phyloP scores from a whole-genome alignment of 2,329 filamentous ascomycete species.

The Xylariomycetidae sp. region DNA sequence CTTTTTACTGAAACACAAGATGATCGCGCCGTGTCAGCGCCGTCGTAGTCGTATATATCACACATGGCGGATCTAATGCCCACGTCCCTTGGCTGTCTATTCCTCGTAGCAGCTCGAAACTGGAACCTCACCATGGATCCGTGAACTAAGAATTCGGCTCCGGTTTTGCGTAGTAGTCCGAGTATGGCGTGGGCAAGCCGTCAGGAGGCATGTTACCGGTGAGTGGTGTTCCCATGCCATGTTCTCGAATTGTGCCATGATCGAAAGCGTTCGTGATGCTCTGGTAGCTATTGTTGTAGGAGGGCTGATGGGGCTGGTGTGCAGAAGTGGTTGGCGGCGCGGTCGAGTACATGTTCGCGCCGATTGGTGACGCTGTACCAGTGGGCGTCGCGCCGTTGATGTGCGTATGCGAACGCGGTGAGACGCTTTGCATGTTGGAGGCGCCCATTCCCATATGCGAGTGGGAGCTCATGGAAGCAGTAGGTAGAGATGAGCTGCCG shows the following conservation, averaged over 20 bases:
- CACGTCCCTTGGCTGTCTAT: too few relatives aligned
- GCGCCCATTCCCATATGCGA: constrained; percentile 19
- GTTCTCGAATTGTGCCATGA: constrained; percentile 22
- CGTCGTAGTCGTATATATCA: too few relatives aligned
- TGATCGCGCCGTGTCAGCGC: too few relatives aligned
- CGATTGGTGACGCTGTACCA: constrained; percentile 22
- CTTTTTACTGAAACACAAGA: too few relatives aligned
- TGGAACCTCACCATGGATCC: too few relatives aligned
- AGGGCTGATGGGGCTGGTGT: constrained; percentile 20
- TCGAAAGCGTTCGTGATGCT: constrained; percentile 21
- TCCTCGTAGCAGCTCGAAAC: too few relatives aligned
- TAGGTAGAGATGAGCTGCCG: constrained; percentile 16
- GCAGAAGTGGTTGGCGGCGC: constrained; percentile 21
- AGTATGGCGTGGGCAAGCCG: constrained; percentile 20
- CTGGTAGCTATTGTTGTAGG: constrained; percentile 22
- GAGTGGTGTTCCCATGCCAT: constrained; percentile 21
- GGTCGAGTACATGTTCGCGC: constrained; percentile 23
- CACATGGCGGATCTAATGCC: too few relatives aligned
- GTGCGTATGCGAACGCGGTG: constrained; percentile 20
- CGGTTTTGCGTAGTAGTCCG: constrained; percentile 18
- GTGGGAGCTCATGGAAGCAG: constrained; percentile 20
- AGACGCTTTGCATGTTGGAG: constrained; percentile 20
- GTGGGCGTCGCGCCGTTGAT: constrained; percentile 16
- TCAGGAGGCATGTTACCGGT: constrained; percentile 25
- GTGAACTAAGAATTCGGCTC: constrained; percentile 12